These are phyloP conservation scores for Cymbidium sinense DNA, from an alignment of 106 monocot species.

Conservation along the genomic window DNA sequence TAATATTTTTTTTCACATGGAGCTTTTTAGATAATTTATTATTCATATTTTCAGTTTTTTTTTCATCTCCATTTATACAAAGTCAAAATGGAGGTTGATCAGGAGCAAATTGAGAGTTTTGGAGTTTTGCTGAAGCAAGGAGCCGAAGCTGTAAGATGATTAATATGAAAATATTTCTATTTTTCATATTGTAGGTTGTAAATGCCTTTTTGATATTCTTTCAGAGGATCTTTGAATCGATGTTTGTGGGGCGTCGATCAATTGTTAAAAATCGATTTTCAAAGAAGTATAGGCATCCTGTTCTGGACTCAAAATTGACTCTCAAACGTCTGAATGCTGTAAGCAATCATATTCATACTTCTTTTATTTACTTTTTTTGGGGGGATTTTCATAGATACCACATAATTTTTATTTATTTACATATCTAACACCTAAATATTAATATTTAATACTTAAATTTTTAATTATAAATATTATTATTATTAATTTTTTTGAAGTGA, in stretches of 20 bases:
- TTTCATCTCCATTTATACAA: neutral
- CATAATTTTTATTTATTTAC: no score
- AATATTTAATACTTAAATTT: no score
- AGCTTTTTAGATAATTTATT: neutral
- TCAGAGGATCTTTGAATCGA: constrained; percentile 49
- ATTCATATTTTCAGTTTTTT: neutral
- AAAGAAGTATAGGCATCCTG: constrained; percentile 64
- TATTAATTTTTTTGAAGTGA: neutral
- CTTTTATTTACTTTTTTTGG: no score
- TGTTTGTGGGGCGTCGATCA: constrained; percentile 40
- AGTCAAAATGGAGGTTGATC: constrained; percentile 28
- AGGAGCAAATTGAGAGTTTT: constrained; percentile 14
- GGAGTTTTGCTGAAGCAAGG: constrained; percentile 54
- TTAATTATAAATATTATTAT: no score
- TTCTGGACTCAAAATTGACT: constrained; percentile 75
- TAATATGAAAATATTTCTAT: neutral
- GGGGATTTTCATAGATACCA: no score
- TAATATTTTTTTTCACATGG: neutral
- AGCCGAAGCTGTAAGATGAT: constrained; percentile 42
- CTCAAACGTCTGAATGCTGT: constrained; percentile 85
- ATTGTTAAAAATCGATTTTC: constrained; percentile 64
- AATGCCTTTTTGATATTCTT: neutral
- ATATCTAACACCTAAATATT: no score
- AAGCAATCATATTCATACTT: constrained; percentile 1
- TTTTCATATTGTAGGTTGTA: neutral